Conservation (phyloP, 768 basidiomycete genomes). For the Kwoniella pini region DNA sequence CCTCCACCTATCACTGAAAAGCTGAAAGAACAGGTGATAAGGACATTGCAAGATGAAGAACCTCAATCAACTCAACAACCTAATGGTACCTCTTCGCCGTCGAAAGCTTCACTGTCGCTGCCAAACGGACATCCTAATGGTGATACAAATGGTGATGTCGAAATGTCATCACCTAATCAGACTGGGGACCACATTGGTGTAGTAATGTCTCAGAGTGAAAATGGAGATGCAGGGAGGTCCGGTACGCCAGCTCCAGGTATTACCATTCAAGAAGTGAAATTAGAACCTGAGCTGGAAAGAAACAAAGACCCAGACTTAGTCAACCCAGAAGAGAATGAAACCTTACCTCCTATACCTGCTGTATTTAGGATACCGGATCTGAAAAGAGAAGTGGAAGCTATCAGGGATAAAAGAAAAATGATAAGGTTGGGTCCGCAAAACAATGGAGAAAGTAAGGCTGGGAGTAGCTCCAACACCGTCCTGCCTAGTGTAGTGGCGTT, state of each 20-base stretch:
- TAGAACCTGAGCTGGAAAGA: constrained; percentile 31
- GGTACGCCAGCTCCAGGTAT: constrained; percentile 4
- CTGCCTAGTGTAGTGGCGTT: constrained; percentile 89
- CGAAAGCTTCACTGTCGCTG: not conserved
- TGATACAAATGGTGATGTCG: constrained; percentile 60
- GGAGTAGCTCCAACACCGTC: constrained; percentile 15
- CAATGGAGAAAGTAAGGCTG: constrained; percentile 27
- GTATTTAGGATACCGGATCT: constrained; percentile 84
- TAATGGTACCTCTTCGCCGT: constrained; percentile 13
- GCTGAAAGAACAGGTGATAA: constrained; percentile 75
- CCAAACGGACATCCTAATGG: constrained; percentile 25
- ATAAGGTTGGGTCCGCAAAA: constrained; percentile 78
- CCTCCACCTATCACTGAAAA: constrained; percentile 76
- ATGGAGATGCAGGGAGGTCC: constrained; percentile 1
- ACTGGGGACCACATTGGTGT: not conserved
- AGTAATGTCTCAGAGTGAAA: not conserved
- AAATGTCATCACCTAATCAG: constrained; percentile 18
- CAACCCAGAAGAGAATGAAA: constrained; percentile 41
- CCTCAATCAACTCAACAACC: constrained; percentile 6
- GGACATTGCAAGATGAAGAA: constrained; percentile 71
- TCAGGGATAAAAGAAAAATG: constrained; percentile 86
- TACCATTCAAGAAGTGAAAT: constrained; percentile 23
- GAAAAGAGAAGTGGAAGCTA: constrained; percentile 82
- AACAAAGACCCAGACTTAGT: constrained; percentile 17
- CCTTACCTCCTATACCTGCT: constrained; percentile 68